Evolutionary conservation across 1,284 basidiomycete genomes (phyloP).

Genomic region (Apiotrichum akiyoshidainum): DNA sequence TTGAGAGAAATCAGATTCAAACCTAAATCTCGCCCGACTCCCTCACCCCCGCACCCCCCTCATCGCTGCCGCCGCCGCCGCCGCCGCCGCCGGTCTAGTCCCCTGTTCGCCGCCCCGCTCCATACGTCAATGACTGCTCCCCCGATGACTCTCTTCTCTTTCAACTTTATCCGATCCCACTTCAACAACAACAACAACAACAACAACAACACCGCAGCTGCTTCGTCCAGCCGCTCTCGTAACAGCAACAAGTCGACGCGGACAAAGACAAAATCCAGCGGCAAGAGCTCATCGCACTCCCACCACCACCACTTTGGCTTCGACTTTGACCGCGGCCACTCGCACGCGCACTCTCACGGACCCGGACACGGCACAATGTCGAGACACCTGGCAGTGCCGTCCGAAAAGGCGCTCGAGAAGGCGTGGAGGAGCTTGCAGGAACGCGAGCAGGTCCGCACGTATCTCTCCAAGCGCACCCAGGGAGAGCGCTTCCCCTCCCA

Average conservation of each 20-base stretch:
- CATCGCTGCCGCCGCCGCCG: not conserved
- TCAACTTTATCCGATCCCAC: too few relatives aligned
- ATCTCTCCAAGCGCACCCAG: not conserved
- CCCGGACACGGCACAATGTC: too few relatives aligned
- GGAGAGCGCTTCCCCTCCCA: not conserved
- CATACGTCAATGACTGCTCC: not conserved
- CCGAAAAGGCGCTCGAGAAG: not conserved
- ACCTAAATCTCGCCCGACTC: too few relatives aligned
- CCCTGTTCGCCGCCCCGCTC: not conserved
- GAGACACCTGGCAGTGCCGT: not conserved
- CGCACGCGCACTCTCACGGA: too few relatives aligned
- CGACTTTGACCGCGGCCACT: too few relatives aligned
- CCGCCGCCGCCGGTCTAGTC: not conserved
- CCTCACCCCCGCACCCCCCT: too few relatives aligned
- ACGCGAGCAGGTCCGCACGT: constrained; percentile 7
- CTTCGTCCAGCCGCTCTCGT: not conserved
- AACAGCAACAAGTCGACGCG: not conserved
- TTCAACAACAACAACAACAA: too few relatives aligned
- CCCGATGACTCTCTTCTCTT: too few relatives aligned
- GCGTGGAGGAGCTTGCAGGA: constrained; percentile 9
- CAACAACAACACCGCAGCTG: not conserved
- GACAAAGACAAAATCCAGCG: too few relatives aligned
- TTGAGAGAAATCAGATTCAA: too few relatives aligned
- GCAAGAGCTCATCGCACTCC: too few relatives aligned
- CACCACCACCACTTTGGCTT: too few relatives aligned